Base-by-base conservation (phyloP, 345 rosid species). In the Nasturtium officinale region DNA sequence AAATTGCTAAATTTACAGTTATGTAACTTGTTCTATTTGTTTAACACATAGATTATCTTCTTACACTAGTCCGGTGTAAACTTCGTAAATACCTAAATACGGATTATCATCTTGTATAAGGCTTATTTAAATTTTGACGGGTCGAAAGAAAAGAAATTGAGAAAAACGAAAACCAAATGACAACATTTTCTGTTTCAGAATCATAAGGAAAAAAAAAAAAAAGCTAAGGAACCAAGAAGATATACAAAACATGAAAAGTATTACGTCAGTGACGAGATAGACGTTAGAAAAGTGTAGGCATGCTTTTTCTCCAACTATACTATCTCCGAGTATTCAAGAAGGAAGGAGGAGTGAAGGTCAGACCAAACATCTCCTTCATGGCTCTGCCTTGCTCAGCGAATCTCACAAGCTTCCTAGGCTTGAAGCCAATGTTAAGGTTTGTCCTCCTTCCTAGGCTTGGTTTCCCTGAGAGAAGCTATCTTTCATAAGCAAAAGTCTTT, bases 341-440 rank as follows among this genome's bases (percentile, higher is more conserved):
- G 56, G 78, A 74, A 8, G 90, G 83, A 18, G 93, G 87, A 2
- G 91, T 81, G 76, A 95, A 91, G 80, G 85, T 87, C 42, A 91
- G 87, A 8, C 99, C 98, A 55, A 91, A 87, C 97, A 88, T 90
- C 78, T 85, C 96, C 81, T 91, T 91, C 26, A 88, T 80, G 40
- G 87, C 93, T n/a, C 80, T 77, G 16, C 96, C 99, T 63, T 91
- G 96, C 67, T 87, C 98, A 1, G 83, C 86, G 61, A 95, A 88
- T 71, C 87, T 84, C 45, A 86, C 83, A 69, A 95, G 84, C 85
- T 90, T 95, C 2, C 63, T 7, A 60, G 91, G 98, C 96, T 95
- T 61, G 96, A 87, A 58, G 86, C 81, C 28, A 83, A 56, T 15
- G 96, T 85, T 50, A 85, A 77, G 65, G 85, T 52, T 58, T 63